These are phyloP conservation scores for Penicillium vulpinum DNA, from an alignment of 2,329 filamentous ascomycete genomes.

Conservation along the genomic window DNA sequence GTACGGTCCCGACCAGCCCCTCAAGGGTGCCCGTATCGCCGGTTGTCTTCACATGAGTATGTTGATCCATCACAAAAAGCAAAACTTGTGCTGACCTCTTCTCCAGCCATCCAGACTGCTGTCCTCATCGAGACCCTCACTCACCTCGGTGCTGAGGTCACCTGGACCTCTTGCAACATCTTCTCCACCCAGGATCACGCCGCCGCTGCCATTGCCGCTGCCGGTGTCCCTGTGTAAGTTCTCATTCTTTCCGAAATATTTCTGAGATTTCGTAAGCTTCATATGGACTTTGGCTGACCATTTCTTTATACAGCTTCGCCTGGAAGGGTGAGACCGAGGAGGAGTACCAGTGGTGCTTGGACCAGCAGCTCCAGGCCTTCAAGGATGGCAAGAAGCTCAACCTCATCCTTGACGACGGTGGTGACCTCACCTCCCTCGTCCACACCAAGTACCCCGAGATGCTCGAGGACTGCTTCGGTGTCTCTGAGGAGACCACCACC, in stretches of 20 bases:
- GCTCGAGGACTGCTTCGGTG: conserved; percentile 97
- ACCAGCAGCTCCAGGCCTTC: conserved; percentile 97
- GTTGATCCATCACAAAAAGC: conserved; percentile 27
- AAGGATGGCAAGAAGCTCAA: conserved; percentile 96
- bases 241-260: conserved; percentile 27
- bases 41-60: conserved; percentile 97
- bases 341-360: conserved; percentile 99
- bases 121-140: conserved; percentile 98
- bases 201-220: conserved; percentile 92
- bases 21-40: conserved; percentile 92
- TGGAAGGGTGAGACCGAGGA: conserved; percentile 96
- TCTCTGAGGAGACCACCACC: conserved; percentile 99
- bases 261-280: background rate
- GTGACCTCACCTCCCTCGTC: conserved; percentile 92
- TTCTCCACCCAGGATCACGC: conserved; percentile 99
- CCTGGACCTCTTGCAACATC: conserved; percentile 99
- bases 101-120: conserved; percentile 87
- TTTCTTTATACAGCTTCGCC: conserved; percentile 53
- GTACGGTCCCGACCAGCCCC: conserved; percentile 89
- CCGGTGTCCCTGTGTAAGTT: conserved; percentile 77
- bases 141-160: conserved; percentile 93
- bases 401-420: conserved; percentile 98
- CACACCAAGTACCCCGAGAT: conserved; percentile 98
- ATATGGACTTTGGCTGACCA: conserved; percentile 4
- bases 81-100: conserved; percentile 10